Percentiles rank a stretch among this genome's conserved stretches.
Conservation (phyloP, 345 rosid species). For the Dipteronia sinensis region DNA sequence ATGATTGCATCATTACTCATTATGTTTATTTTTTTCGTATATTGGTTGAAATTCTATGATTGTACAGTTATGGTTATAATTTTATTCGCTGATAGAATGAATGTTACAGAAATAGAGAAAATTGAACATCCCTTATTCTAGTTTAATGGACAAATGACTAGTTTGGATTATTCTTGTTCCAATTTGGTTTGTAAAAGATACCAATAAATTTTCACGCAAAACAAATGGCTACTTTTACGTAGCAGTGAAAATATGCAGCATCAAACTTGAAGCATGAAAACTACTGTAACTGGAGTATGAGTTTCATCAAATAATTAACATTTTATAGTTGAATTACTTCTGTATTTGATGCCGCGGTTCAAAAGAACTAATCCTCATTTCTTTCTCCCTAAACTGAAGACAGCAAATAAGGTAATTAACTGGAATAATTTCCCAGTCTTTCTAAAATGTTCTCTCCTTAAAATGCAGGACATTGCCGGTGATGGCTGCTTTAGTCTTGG, state of each 20-base stretch:
- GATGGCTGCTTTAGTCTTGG: conserved; percentile 97
- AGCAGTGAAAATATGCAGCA: not conserved
- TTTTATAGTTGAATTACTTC: not conserved
- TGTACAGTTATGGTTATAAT: not conserved
- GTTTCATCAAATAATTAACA: not conserved
- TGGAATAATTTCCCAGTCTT: not conserved
- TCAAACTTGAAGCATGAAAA: conserved; percentile 3
- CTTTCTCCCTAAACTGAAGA: not conserved
- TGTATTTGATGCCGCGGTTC: conserved; percentile 12
- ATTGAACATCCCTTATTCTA: not conserved
- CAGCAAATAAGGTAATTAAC: not conserved
- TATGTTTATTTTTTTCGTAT: not conserved
- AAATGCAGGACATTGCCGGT: conserved; percentile 76
- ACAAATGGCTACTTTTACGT: not conserved
- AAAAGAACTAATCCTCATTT: not conserved
- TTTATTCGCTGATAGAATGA: not conserved
- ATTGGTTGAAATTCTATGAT: not conserved
- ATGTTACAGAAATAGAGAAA: not conserved
- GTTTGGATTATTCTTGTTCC: not conserved
- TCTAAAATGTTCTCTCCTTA: conserved; percentile 9
- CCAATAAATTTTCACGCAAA: conserved; percentile 1
- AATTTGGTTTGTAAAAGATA: not conserved
- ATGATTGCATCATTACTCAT: not conserved
- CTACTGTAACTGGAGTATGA: not conserved
- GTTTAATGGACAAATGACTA: not conserved